A percentile compares a stretch with the other conserved stretches of the same genome.
phyloP scores from a whole-genome alignment of 257 asterid genomes.

The Leonotis leonurus region DNA sequence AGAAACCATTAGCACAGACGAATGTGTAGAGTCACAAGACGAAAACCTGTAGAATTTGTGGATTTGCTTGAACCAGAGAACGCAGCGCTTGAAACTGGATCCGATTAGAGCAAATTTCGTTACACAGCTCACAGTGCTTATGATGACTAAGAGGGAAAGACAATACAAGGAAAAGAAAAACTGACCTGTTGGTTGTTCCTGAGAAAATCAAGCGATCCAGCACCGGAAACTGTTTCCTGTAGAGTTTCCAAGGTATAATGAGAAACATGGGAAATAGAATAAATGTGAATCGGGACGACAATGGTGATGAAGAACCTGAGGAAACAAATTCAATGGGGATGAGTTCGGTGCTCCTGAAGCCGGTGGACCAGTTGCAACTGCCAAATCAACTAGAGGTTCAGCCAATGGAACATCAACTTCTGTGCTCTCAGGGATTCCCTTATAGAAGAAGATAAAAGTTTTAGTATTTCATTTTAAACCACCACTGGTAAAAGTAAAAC shows the following conservation, averaged over 20 bases:
- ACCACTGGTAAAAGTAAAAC: background rate
- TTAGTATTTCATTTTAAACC: background rate
- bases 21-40: background rate
- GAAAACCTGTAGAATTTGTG: slow-evolving; percentile 82
- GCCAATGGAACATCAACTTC: slow-evolving; percentile 58
- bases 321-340: slow-evolving; percentile 81
- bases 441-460: slow-evolving; percentile 6
- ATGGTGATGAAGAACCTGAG: slow-evolving; percentile 82
- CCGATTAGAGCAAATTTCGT: background rate
- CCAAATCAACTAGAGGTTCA: slow-evolving; percentile 33
- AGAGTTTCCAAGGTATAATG: slow-evolving; percentile 14
- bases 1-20: slow-evolving; percentile 1
- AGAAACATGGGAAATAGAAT: slow-evolving; percentile 6
- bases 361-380: slow-evolving; percentile 34
- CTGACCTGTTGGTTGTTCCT: slow-evolving; percentile 75
- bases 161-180: no score
- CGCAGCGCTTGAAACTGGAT: slow-evolving; percentile 88
- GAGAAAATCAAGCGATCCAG: slow-evolving; percentile 77
- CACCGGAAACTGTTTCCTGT: slow-evolving; percentile 62
- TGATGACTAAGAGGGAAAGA: background rate
- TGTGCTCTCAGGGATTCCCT: slow-evolving; percentile 76
- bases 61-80: slow-evolving; percentile 81
- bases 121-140: background rate
- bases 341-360: slow-evolving; percentile 73
- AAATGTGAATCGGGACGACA: no score